These are phyloP conservation scores for Pecoramyces ruminantium DNA, from an alignment of 192 early-diverging fungal species.

Conservation along the genomic window DNA sequence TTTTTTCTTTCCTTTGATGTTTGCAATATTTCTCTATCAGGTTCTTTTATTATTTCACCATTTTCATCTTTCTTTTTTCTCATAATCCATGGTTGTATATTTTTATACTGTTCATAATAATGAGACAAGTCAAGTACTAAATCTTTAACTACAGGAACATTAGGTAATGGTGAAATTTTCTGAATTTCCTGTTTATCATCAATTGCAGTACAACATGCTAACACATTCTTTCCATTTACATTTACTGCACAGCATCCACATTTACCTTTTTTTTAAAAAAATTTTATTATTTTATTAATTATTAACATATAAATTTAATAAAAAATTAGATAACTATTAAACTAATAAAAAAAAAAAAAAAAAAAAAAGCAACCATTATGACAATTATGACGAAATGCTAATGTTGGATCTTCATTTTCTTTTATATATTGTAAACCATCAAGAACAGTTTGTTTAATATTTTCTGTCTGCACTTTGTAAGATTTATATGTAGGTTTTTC, in stretches of 20 bases:
- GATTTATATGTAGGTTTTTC: background rate
- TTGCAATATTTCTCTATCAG: background rate
- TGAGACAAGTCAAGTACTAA: background rate
- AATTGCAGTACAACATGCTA: background rate
- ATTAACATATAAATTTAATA: no score
- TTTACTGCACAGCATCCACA: background rate
- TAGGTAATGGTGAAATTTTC: background rate
- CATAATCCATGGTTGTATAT: background rate
- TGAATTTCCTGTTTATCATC: background rate
- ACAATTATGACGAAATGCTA: background rate
- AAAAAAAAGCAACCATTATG: background rate
- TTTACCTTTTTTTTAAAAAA: background rate
- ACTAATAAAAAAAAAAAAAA: background rate
- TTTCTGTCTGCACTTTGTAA: background rate
- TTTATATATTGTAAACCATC: background rate
- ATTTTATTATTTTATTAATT: no score
- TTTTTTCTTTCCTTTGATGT: background rate
- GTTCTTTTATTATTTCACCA: background rate
- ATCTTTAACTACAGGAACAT: background rate
- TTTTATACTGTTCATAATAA: background rate
- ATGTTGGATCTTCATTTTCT: background rate
- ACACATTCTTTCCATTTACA: background rate
- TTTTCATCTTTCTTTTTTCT: background rate
- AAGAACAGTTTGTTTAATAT: background rate
- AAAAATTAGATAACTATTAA: no score